Evolutionary conservation across 2,329 filamentous ascomycete genomes (phyloP).

Genomic region (Arthrobotrys entomopaga): DNA sequence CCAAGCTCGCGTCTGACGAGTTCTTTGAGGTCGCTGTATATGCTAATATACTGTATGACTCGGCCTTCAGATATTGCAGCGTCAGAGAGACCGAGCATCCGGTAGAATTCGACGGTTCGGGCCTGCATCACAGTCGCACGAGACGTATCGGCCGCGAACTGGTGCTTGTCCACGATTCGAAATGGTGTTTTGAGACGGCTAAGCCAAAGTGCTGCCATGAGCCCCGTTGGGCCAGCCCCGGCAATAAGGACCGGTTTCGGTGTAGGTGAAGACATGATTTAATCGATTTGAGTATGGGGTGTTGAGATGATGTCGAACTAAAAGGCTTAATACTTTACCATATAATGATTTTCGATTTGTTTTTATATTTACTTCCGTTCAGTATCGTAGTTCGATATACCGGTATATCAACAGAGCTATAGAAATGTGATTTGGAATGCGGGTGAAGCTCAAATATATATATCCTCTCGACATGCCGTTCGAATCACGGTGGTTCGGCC

Average conservation of each 20-base stretch:
- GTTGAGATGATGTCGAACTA: background rate
- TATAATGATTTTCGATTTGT: too few relatives aligned
- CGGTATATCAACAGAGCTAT: too few relatives aligned
- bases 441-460: too few relatives aligned
- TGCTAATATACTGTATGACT: slow-evolving; percentile 61
- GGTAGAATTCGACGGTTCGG: slow-evolving; percentile 66
- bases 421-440: too few relatives aligned
- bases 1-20: slow-evolving; percentile 60
- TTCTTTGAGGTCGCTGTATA: slow-evolving; percentile 62
- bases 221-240: slow-evolving; percentile 65
- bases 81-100: slow-evolving; percentile 63
- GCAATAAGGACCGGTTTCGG: slow-evolving; percentile 62
- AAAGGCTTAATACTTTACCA: too few relatives aligned
- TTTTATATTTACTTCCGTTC: too few relatives aligned
- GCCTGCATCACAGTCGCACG: slow-evolving; percentile 66
- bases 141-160: slow-evolving; percentile 61
- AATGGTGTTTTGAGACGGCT: slow-evolving; percentile 61
- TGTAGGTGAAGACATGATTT: slow-evolving; percentile 11
- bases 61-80: slow-evolving; percentile 62
- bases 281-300: background rate
- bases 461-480: too few relatives aligned
- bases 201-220: slow-evolving; percentile 63
- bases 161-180: slow-evolving; percentile 62
- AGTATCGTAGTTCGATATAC: too few relatives aligned
- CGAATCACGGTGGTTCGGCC: too few relatives aligned